Base-by-base conservation (phyloP, 179 eudicot genomes). In the Gypsophila paniculata region DNA sequence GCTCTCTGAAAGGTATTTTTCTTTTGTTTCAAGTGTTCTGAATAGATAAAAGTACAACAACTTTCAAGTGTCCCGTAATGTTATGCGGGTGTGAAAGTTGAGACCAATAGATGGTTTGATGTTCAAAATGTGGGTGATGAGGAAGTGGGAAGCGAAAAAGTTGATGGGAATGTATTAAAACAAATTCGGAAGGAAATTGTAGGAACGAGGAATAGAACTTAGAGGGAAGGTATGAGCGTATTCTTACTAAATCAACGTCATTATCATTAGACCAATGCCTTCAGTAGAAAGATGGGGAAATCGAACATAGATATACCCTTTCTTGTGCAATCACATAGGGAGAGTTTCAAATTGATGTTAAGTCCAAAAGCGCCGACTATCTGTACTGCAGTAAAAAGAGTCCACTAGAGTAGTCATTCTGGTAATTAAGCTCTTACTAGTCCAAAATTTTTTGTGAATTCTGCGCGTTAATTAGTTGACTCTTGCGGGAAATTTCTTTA, bases 1-100 rank as follows among this genome's bases (percentile, higher is more conserved):
- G 65, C 77, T 78, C 18, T 83, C 53, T 75, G 86, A 80, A 71
- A 80, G 86, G 86, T 83, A 69, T 46, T 66, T 66, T 61, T 61
- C 65, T 44, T 17, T n/a, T 53, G 5, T 18, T 69, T 29, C 15
- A 34, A 54, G 13, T 36, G 19, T 21, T 65, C 55, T 29, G 19
- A 26, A 12, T 26, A 60, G 12, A 26, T 8, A n/a, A 4, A 29
- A 12, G 10, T 29, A 60, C 29, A 58, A 58, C 19, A 15, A 14
- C 42, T 13, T 17, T 60, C n/a, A 25, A 14, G 39, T 17, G 0
- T 2, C 44, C 2, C 2, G 44, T 39, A 39, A 29, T 57, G 26
- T 21, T 19, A 25, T 57, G 22, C 6, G 18, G 36, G 38, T 60
- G 39, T 60, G 39, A 13, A 26, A 60, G 39, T 60, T 13, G 38